A percentile compares a stretch with the other conserved stretches of the same genome.
Conservation (phyloP, 495 filamentous ascomycete species). For the Tuber borchii region DNA sequence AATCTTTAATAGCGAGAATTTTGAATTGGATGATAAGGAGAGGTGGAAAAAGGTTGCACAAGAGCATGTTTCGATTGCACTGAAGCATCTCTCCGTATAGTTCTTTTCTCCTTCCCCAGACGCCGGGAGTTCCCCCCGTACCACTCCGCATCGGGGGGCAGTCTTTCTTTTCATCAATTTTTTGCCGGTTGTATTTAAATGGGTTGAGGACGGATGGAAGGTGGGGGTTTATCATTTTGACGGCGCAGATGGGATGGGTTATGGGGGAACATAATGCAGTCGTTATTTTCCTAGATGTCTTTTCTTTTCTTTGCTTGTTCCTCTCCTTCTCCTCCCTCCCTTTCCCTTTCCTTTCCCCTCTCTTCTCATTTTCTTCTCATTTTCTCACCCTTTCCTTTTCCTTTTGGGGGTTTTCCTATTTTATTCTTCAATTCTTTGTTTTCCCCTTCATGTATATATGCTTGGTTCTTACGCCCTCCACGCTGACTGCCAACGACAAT, state of each 20-base stretch:
- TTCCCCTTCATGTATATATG: neutral
- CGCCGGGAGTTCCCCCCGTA: neutral
- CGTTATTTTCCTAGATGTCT: neutral
- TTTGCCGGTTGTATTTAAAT: neutral
- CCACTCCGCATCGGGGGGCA: neutral
- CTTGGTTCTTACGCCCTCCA: neutral
- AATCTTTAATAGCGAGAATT: slow-evolving; percentile 24
- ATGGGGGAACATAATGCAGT: neutral
- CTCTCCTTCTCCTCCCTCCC: neutral
- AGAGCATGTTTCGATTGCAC: slow-evolving; percentile 28
- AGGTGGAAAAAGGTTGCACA: slow-evolving; percentile 27
- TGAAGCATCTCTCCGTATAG: slow-evolving; percentile 13
- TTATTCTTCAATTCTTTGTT: neutral
- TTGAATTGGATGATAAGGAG: slow-evolving; percentile 23
- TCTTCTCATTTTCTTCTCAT: neutral
- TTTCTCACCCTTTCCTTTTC: neutral
- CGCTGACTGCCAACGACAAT: neutral
- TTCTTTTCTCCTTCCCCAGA: neutral
- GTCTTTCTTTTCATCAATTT: neutral
- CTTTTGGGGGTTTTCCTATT: neutral
- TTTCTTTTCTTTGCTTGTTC: neutral
- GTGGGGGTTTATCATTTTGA: neutral
- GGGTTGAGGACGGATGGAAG: neutral
- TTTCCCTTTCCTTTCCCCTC: too few relatives aligned
- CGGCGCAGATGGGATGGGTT: slow-evolving; percentile 3